Evolutionary conservation across 2,329 filamentous ascomycete species (phyloP).

Genomic region (Clarireedia paspali): DNA sequence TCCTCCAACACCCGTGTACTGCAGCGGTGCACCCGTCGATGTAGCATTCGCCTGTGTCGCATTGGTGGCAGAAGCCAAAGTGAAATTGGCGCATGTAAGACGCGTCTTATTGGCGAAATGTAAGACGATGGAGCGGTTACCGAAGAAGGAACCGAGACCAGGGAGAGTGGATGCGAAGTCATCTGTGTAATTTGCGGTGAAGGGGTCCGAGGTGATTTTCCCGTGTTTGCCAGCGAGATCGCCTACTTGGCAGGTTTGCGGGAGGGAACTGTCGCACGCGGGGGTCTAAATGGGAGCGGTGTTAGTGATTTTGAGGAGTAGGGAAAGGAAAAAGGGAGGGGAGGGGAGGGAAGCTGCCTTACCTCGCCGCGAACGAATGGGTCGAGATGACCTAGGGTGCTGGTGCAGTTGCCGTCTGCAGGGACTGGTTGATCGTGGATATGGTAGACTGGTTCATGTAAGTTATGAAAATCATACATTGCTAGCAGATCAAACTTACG

Average conservation of each 20-base stretch:
- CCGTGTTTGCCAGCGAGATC: slow-evolving; percentile 72
- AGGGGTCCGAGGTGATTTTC: slow-evolving; percentile 45
- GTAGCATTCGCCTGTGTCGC: background rate
- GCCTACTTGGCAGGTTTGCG: slow-evolving; percentile 65
- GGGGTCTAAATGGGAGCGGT: slow-evolving; percentile 37
- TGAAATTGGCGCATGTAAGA: slow-evolving; percentile 58
- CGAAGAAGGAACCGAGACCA: slow-evolving; percentile 50
- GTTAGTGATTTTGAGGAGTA: slow-evolving; percentile 8
- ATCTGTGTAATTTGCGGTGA: slow-evolving; percentile 45
- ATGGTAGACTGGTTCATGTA: slow-evolving; percentile 52
- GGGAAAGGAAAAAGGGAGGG: background rate
- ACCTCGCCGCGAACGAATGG: slow-evolving; percentile 52
- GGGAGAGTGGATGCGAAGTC: slow-evolving; percentile 46
- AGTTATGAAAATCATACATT: background rate
- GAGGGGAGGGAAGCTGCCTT: background rate
- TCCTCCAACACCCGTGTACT: slow-evolving; percentile 4
- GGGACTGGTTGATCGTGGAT: slow-evolving; percentile 60
- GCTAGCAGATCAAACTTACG: slow-evolving; percentile 36
- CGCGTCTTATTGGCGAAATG: slow-evolving; percentile 58
- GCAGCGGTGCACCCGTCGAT: background rate
- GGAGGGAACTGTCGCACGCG: slow-evolving; percentile 48
- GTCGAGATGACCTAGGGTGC: slow-evolving; percentile 61
- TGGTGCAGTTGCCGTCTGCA: slow-evolving; percentile 61
- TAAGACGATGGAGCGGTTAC: slow-evolving; percentile 56
- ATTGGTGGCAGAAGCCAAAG: background rate